A percentile compares a stretch with the other conserved stretches of the same genome.
Evolutionary conservation across 306 rosid genomes (phyloP).

Genomic region (Albizia julibrissin): DNA sequence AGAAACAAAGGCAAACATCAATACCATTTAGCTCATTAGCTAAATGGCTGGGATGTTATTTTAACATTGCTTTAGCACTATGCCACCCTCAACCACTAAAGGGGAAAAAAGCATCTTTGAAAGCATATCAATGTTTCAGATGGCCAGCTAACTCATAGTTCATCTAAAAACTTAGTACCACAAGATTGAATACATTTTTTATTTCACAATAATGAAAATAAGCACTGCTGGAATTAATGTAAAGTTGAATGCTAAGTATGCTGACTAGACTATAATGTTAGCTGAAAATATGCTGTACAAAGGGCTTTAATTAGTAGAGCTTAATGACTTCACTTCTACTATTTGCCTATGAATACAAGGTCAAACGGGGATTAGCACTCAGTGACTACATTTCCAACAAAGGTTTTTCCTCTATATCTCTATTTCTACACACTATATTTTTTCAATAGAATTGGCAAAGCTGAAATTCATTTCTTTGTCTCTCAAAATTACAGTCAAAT

Average conservation of each 20-base stretch:
- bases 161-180: neutral
- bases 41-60: neutral
- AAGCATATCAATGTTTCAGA: neutral
- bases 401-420: neutral
- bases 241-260: neutral
- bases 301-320: neutral
- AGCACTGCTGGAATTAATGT: neutral
- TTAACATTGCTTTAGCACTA: constrained; percentile 1
- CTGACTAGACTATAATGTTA: neutral
- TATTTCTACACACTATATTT: neutral
- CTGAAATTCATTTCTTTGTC: neutral
- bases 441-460: neutral
- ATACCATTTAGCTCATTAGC: neutral
- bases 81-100: neutral
- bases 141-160: constrained; percentile 11
- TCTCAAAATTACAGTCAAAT: neutral
- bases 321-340: neutral
- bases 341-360: neutral
- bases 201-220: neutral
- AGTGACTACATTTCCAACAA: neutral
- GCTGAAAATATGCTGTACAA: neutral
- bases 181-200: neutral
- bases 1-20: constrained; percentile 26
- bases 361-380: neutral
- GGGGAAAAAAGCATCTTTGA: neutral